These are phyloP conservation scores for Diphasiastrum complanatum DNA, from an alignment of 83 land plant genomes.

Conservation along the genomic window DNA sequence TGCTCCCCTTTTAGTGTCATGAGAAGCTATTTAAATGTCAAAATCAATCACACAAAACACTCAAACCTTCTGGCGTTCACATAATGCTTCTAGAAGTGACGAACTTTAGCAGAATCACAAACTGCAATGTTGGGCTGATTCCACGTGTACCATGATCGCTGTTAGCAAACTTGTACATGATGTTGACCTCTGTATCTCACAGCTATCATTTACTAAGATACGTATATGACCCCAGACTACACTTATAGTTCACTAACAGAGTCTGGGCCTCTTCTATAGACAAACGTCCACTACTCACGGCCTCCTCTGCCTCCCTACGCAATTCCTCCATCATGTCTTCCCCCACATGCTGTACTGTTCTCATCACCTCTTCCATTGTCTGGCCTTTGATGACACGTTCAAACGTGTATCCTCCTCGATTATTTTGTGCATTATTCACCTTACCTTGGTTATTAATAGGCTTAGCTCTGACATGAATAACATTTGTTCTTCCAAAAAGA, in stretches of 20 bases:
- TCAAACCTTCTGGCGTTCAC: too few species aligned
- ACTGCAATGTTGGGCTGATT: too few species aligned
- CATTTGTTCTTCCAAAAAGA: constrained; percentile 24
- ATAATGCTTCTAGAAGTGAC: too few species aligned
- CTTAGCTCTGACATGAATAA: constrained; percentile 21
- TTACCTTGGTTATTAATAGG: constrained; percentile 2
- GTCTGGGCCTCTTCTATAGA: constrained; percentile 22
- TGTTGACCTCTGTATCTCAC: too few species aligned
- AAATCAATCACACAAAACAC: too few species aligned
- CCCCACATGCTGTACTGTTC: constrained; percentile 16
- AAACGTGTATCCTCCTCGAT: constrained; percentile 1
- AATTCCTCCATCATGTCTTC: constrained; percentile 22
- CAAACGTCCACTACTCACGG: constrained; percentile 20
- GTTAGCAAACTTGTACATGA: too few species aligned
- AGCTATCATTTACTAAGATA: constrained; percentile 19
- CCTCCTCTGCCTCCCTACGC: constrained; percentile 29
- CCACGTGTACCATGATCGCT: too few species aligned
- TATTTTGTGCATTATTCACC: neutral
- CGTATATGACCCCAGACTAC: constrained; percentile 20
- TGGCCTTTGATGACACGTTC: constrained; percentile 18
- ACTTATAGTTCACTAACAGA: constrained; percentile 19
- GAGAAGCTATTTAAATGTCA: too few species aligned
- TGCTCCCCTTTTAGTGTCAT: too few species aligned
- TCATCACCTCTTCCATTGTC: constrained; percentile 20
- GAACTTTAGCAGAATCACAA: too few species aligned